Evolutionary conservation across 176 grass and related monocot genomes (phyloP).

Genomic region (Puya raimondii): DNA sequence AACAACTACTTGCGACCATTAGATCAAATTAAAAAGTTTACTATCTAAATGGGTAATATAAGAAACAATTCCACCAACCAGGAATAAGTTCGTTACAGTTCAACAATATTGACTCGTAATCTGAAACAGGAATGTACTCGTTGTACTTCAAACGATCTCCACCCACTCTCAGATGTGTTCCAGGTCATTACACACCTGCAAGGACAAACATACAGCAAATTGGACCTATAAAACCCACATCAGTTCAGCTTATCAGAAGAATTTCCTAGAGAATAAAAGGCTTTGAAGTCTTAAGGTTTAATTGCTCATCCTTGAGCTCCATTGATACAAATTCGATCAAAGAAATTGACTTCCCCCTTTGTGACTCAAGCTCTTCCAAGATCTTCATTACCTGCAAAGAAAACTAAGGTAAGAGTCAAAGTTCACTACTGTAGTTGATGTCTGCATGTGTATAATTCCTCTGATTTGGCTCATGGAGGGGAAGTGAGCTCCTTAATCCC

Average conservation of each 20-base stretch:
- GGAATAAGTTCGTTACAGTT: slow-evolving; percentile 33
- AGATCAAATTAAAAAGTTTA: slow-evolving; percentile 21
- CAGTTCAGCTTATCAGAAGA: slow-evolving; percentile 38
- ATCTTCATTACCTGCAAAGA: slow-evolving; percentile 73
- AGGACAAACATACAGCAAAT: slow-evolving; percentile 55
- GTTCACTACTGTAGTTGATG: slow-evolving; percentile 32
- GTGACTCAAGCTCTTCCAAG: slow-evolving; percentile 30
- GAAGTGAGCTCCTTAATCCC: slow-evolving; percentile 8
- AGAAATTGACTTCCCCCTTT: slow-evolving; percentile 19
- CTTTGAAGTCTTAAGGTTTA: slow-evolving; percentile 17
- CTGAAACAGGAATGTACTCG: slow-evolving; percentile 29
- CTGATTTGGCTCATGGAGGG: neutral
- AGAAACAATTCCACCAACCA: slow-evolving; percentile 24
- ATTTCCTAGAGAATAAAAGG: slow-evolving; percentile 26
- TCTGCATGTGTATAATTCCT: slow-evolving; percentile 29
- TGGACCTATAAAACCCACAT: slow-evolving; percentile 24
- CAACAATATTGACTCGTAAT: slow-evolving; percentile 36
- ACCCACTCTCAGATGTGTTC: slow-evolving; percentile 36
- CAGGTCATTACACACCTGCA: slow-evolving; percentile 47
- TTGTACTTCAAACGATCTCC: slow-evolving; percentile 32
- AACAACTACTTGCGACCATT: slow-evolving; percentile 11
- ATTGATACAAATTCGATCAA: slow-evolving; percentile 35
- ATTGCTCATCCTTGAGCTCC: slow-evolving; percentile 27
- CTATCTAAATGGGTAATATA: slow-evolving; percentile 24
- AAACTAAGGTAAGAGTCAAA: slow-evolving; percentile 64